Base-by-base conservation (phyloP, 768 basidiomycete genomes). In the Termitomyces sp. region DNA sequence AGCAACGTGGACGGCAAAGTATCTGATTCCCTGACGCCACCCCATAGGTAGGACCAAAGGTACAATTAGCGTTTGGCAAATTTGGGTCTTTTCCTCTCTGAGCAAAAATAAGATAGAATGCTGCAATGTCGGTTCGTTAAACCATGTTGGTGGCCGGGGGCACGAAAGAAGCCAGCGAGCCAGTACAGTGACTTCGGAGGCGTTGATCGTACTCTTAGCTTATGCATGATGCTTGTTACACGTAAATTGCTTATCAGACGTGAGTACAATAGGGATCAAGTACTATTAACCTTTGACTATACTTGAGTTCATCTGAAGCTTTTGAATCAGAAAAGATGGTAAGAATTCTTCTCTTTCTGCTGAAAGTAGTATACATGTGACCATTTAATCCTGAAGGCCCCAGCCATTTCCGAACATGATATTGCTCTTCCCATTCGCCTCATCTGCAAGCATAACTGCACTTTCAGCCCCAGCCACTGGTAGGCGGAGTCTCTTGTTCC, bases 391-490 rank as follows among this genome's bases (percentile, higher is more conserved):
- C 15, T 61, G 56, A 17, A 69, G 57, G 28, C 67, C 68, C 73
- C 74, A 74, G 19, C 66, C 71, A 30, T 63, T 54, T 26, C 67
- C 67, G 30, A 77, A 64, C 75, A 75, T 75, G 21, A 64, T 65
- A 38, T 77, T 75, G 51, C 72, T 75, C 50, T 59, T 67, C 21
- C 70, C 74, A 19, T 67, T 70, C 12, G 68, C 62, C 57, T 74
- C 74, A 49, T 75, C 70, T 15, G 68, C 48, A 17, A 77, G 60
- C 72, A 71, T 74, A 2, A 64, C 52, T 2, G 75, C 73, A 30
- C 67, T 63, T 47, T 74, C 74, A 12, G 64, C 66, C 10, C 75
- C 75, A 3, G 71, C 65, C 8, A 75, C 70, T 3, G 75, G 75
- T 41, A 77, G 59, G 10, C 72, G 70, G 28, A 77, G 60, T 15